phyloP scores from a whole-genome alignment of 257 asterid species.

The Nicotiana attenuata region DNA sequence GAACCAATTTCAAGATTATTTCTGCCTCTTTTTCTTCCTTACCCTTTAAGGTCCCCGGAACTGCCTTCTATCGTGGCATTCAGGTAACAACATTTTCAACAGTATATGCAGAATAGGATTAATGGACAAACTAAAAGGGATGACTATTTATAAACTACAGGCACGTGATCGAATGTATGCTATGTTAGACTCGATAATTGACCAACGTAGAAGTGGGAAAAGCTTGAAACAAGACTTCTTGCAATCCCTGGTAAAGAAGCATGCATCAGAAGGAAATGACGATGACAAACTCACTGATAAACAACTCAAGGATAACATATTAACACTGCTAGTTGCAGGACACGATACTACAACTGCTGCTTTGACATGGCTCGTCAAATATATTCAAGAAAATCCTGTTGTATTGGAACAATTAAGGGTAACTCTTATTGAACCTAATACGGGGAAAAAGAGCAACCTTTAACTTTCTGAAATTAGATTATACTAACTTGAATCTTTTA shows the following conservation, averaged over 20 bases:
- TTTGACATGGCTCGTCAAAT: constrained; percentile 73
- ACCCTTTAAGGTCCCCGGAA: constrained; percentile 73
- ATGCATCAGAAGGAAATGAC: constrained; percentile 33
- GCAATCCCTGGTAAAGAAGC: constrained; percentile 55
- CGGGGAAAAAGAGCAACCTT: neutral
- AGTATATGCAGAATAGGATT: neutral
- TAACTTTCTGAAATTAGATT: neutral
- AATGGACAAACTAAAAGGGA: neutral
- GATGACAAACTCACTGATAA: constrained; percentile 78
- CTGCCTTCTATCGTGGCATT: constrained; percentile 73
- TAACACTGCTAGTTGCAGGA: constrained; percentile 78
- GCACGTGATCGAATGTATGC: constrained; percentile 78
- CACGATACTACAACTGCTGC: constrained; percentile 92
- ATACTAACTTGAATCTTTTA: neutral
- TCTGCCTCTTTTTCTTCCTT: constrained; percentile 72
- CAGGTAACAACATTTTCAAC: constrained; percentile 36
- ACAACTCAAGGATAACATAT: constrained; percentile 74
- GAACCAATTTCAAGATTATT: constrained; percentile 71
- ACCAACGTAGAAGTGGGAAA: constrained; percentile 49
- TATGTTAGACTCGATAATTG: constrained; percentile 64
- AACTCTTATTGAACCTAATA: constrained; percentile 13
- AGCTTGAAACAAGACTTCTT: constrained; percentile 63
- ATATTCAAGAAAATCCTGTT: constrained; percentile 62
- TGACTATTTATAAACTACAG: constrained; percentile 21
- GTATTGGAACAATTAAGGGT: constrained; percentile 65